phyloP scores from a whole-genome alignment of 208 protist genomes.

The Trypanosoma platydactyli region DNA sequence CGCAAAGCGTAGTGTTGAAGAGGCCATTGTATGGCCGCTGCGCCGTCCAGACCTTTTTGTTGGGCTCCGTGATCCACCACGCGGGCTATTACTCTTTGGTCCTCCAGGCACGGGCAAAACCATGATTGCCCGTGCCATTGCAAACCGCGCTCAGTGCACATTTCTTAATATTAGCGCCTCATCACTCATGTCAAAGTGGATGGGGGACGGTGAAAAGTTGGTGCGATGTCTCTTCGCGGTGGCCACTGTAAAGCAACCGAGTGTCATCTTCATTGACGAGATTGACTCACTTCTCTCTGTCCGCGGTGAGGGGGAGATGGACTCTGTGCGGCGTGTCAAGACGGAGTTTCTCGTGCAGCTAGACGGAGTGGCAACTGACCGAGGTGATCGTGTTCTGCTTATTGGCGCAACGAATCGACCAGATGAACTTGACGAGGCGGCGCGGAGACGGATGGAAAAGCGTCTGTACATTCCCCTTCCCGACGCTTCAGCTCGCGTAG shows the following conservation, averaged over 20 bases:
- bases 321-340: constrained; percentile 96
- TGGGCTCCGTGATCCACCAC: constrained; percentile 79
- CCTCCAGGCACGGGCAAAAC: constrained; percentile 93
- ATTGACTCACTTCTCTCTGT: constrained; percentile 92
- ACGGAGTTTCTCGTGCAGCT: constrained; percentile 99
- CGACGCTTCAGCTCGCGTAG: constrained; percentile 46
- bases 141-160: constrained; percentile 62
- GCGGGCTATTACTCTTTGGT: constrained; percentile 88
- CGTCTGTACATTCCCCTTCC: constrained; percentile 91
- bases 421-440: constrained; percentile 89
- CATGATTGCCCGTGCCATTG: constrained; percentile 91
- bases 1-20: constrained; percentile 81
- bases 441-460: constrained; percentile 88
- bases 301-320: constrained; percentile 81
- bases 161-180: constrained; percentile 92
- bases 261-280: constrained; percentile 94
- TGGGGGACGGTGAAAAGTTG: constrained; percentile 91
- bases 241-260: constrained; percentile 78
- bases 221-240: constrained; percentile 90
- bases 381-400: constrained; percentile 80
- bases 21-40: constrained; percentile 82
- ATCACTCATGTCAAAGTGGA: constrained; percentile 90
- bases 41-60: constrained; percentile 76
- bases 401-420: constrained; percentile 92
- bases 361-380: constrained; percentile 78